Evolutionary conservation across 2,329 filamentous ascomycete genomes (phyloP).

Genomic region (Periconia sp.): DNA sequence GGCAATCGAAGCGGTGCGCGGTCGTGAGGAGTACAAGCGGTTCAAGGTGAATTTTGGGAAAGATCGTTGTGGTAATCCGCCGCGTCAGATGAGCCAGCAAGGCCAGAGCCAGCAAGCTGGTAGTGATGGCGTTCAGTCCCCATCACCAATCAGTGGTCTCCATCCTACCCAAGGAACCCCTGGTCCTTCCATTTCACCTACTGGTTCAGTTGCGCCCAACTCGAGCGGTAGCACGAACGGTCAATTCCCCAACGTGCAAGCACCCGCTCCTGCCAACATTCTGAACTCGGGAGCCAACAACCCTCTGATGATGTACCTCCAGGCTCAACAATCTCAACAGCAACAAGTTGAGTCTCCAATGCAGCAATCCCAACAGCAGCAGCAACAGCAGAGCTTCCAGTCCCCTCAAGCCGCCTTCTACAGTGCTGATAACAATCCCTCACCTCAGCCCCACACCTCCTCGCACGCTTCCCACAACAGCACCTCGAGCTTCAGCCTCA

Average conservation of each 20-base stretch:
- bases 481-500: constrained; percentile 53
- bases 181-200: constrained; percentile 63
- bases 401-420: constrained; percentile 82
- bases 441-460: constrained; percentile 63
- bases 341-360: constrained; percentile 44
- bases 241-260: constrained; percentile 60
- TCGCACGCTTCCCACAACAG: constrained; percentile 59
- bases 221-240: constrained; percentile 58
- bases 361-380: constrained; percentile 48
- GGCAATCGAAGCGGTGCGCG: constrained; percentile 92
- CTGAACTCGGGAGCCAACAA: constrained; percentile 81
- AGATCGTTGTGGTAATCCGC: constrained; percentile 94
- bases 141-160: constrained; percentile 60
- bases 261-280: constrained; percentile 70
- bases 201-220: constrained; percentile 58
- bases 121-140: constrained; percentile 59
- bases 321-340: constrained; percentile 59
- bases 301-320: constrained; percentile 90
- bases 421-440: constrained; percentile 64
- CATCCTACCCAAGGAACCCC: constrained; percentile 53
- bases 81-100: constrained; percentile 73
- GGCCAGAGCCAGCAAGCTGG: constrained; percentile 67
- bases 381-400: constrained; percentile 64
- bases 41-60: constrained; percentile 99
- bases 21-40: constrained; percentile 92